Percentiles rank a stretch among this genome's conserved stretches.
These are phyloP conservation scores for Leccinum subgranulosum DNA, from an alignment of 768 basidiomycete genomes.

Conservation along the genomic window DNA sequence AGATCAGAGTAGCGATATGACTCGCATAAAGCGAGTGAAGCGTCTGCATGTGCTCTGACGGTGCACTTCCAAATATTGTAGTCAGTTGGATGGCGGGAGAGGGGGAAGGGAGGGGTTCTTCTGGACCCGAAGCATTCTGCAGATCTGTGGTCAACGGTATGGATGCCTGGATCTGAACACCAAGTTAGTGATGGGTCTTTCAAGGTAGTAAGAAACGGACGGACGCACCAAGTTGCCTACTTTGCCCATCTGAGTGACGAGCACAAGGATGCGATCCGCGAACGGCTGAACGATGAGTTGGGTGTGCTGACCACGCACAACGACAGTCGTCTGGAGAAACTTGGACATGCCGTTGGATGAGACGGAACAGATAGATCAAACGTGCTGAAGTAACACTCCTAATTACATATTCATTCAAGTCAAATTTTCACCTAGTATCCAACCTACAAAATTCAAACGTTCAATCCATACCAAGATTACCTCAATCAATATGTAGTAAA, in stretches of 20 bases:
- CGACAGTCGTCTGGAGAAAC: conserved; percentile 42
- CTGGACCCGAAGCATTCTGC: conserved; percentile 33
- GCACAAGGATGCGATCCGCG: conserved; percentile 77
- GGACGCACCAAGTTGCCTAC: conserved; percentile 75
- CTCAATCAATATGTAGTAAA: conserved; percentile 3
- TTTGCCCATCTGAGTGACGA: conserved; percentile 89
- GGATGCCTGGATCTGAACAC: conserved; percentile 70
- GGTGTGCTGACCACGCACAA: conserved; percentile 57
- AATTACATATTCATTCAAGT: not conserved
- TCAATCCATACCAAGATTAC: not conserved
- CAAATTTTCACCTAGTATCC: not conserved
- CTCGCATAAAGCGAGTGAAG: conserved; percentile 78
- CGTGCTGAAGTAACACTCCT: not conserved
- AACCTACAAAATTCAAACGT: not conserved
- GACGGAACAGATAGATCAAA: not conserved
- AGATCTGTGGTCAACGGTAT: conserved; percentile 63
- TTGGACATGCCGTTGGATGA: conserved; percentile 15
- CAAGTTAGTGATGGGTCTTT: conserved; percentile 4
- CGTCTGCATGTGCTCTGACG: conserved; percentile 64
- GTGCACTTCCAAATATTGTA: conserved; percentile 72
- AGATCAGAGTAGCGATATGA: conserved; percentile 86
- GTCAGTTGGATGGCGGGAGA: conserved; percentile 73
- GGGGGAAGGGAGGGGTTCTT: conserved; percentile 49
- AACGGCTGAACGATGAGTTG: conserved; percentile 78
- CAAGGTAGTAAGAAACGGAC: not conserved